phyloP scores from a whole-genome alignment of 1,139 yeast genomes.

The Kurtzmaniella natalensis region DNA sequence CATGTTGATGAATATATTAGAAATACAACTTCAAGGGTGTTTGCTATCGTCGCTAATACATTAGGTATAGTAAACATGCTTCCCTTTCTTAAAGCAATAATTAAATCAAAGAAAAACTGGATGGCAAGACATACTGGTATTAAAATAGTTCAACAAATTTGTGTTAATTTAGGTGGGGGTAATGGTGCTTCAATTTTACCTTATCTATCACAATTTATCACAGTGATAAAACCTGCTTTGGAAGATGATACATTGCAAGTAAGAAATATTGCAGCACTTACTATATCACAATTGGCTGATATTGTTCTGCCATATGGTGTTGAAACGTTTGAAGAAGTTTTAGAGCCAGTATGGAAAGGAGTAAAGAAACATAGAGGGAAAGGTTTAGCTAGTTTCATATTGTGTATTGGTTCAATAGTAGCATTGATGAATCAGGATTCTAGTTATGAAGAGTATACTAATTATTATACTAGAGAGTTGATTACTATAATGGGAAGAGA shows the following conservation, averaged over 20 bases:
- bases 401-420: conserved; percentile 73
- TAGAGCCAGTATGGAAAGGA: conserved; percentile 83
- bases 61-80: conserved; percentile 67
- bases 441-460: conserved; percentile 63
- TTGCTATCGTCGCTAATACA: conserved; percentile 83
- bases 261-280: conserved; percentile 63
- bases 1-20: conserved; percentile 80
- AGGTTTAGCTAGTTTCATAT: conserved; percentile 69
- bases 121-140: conserved; percentile 86
- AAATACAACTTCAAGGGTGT: conserved; percentile 69
- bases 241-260: conserved; percentile 69
- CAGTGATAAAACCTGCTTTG: conserved; percentile 56
- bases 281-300: conserved; percentile 76
- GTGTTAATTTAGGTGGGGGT: conserved; percentile 66
- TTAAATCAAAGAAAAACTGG: conserved; percentile 77
- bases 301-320: conserved; percentile 89
- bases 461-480: conserved; percentile 72
- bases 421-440: conserved; percentile 70
- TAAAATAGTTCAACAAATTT: conserved; percentile 71
- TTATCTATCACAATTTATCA: conserved; percentile 60
- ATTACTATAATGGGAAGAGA: conserved; percentile 66
- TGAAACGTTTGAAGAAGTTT: conserved; percentile 66
- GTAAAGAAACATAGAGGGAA: conserved; percentile 74
- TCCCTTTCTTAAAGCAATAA: conserved; percentile 82
- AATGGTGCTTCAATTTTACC: conserved; percentile 58